Conservation (phyloP, 2,329 filamentous ascomycete species). For the Hysterium pulicare region DNA sequence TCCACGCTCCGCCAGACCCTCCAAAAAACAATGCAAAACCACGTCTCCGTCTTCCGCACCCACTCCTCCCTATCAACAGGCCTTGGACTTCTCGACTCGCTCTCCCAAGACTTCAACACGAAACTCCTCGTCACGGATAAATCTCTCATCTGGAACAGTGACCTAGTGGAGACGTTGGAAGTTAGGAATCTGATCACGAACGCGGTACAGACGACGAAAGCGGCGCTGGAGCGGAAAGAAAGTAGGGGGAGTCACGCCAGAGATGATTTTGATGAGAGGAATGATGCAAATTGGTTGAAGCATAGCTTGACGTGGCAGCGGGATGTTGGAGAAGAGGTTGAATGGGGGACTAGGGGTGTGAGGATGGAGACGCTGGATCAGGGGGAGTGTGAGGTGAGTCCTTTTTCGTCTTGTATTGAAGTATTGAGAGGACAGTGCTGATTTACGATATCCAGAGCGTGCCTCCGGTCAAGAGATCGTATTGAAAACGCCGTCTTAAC, state of each 20-base stretch:
- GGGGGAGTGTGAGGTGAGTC: conserved; percentile 34
- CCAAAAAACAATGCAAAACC: conserved; percentile 48
- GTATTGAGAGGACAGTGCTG: too few relatives aligned
- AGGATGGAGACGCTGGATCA: conserved; percentile 45
- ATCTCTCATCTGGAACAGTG: conserved; percentile 49
- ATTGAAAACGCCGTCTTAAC: not conserved
- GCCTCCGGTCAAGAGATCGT: not conserved
- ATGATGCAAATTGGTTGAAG: conserved; percentile 45
- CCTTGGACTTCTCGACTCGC: conserved; percentile 25
- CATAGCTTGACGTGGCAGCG: conserved; percentile 49
- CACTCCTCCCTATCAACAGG: conserved; percentile 35
- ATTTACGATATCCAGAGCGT: not conserved
- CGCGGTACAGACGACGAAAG: conserved; percentile 46
- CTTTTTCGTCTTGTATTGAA: not conserved
- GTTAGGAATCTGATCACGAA: conserved; percentile 47
- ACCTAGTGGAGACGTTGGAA: conserved; percentile 49
- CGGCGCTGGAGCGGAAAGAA: conserved; percentile 43
- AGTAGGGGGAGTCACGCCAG: conserved; percentile 47
- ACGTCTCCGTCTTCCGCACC: conserved; percentile 47
- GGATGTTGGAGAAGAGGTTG: conserved; percentile 37
- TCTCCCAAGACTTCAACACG: conserved; percentile 36
- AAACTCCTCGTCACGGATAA: conserved; percentile 41
- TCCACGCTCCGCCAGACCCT: conserved; percentile 40
- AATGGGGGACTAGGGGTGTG: conserved; percentile 42
- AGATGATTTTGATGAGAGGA: conserved; percentile 45